phyloP scores from a whole-genome alignment of 2,329 filamentous ascomycete species.

The Hymenoscyphus infarciens region DNA sequence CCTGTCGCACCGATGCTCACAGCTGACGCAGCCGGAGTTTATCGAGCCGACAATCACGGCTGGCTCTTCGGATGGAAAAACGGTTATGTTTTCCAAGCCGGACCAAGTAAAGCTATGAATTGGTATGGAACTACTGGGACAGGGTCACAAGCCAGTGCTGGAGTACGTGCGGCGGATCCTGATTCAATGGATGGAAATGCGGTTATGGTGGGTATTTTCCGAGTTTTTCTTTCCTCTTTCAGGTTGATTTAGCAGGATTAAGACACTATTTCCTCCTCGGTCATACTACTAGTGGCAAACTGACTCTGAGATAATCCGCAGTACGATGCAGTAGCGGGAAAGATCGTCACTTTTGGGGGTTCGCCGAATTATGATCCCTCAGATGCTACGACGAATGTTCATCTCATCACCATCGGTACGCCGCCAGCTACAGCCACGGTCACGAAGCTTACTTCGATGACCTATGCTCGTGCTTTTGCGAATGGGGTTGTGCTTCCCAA shows the following conservation, averaged over 20 bases:
- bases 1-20: conserved; percentile 50
- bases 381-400: conserved; percentile 43
- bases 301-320: too few species aligned
- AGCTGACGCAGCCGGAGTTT: conserved; percentile 41
- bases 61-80: conserved; percentile 39
- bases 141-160: conserved; percentile 42
- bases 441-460: conserved; percentile 37
- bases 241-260: too few species aligned
- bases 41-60: conserved; percentile 49
- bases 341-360: conserved; percentile 53
- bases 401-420: conserved; percentile 47
- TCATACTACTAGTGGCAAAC: too few species aligned
- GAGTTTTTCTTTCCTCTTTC: too few species aligned
- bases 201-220: conserved; percentile 41
- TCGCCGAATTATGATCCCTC: conserved; percentile 43
- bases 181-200: conserved; percentile 54
- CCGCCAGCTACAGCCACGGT: conserved; percentile 18
- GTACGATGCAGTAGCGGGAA: conserved; percentile 51
- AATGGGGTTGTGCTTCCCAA: conserved; percentile 48
- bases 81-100: conserved; percentile 27
- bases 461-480: conserved; percentile 41
- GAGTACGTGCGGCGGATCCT: conserved; percentile 41
- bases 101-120: conserved; percentile 45
- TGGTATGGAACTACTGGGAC: conserved; percentile 47
- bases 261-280: too few species aligned